Evolutionary conservation across 805 yeast genomes (phyloP).

Genomic region (Spathaspora sp.): DNA sequence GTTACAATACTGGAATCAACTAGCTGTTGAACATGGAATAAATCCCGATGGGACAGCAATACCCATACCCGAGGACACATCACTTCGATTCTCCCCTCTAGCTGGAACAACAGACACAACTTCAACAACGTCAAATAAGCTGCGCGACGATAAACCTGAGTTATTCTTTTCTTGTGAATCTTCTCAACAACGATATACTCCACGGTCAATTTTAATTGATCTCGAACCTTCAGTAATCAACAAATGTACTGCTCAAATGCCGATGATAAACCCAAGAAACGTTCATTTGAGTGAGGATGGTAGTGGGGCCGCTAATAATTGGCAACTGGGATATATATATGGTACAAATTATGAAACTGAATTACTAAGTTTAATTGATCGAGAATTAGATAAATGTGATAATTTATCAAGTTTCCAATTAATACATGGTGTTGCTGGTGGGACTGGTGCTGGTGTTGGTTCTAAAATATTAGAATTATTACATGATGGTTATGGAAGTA

Average conservation of each 20-base stretch:
- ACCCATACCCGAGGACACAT: slow-evolving; percentile 22
- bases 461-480: slow-evolving; percentile 73
- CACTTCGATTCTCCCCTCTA: neutral
- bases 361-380: slow-evolving; percentile 77
- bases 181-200: slow-evolving; percentile 77
- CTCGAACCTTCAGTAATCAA: slow-evolving; percentile 86
- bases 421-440: slow-evolving; percentile 95
- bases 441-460: slow-evolving; percentile 97
- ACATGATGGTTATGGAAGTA: slow-evolving; percentile 72
- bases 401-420: slow-evolving; percentile 87
- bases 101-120: neutral
- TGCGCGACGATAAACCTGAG: slow-evolving; percentile 65
- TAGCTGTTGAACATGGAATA: slow-evolving; percentile 85
- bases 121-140: slow-evolving; percentile 4
- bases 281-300: slow-evolving; percentile 77
- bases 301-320: slow-evolving; percentile 92
- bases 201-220: slow-evolving; percentile 82
- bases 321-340: slow-evolving; percentile 86
- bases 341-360: slow-evolving; percentile 69
- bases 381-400: slow-evolving; percentile 89
- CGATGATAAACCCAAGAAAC: slow-evolving; percentile 80
- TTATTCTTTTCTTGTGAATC: slow-evolving; percentile 70
- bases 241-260: slow-evolving; percentile 49
- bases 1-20: slow-evolving; percentile 85
- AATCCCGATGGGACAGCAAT: slow-evolving; percentile 54